Percentiles rank a stretch among this genome's conserved stretches.
phyloP scores from a whole-genome alignment of 768 basidiomycete genomes.

The Russula olivacea region DNA sequence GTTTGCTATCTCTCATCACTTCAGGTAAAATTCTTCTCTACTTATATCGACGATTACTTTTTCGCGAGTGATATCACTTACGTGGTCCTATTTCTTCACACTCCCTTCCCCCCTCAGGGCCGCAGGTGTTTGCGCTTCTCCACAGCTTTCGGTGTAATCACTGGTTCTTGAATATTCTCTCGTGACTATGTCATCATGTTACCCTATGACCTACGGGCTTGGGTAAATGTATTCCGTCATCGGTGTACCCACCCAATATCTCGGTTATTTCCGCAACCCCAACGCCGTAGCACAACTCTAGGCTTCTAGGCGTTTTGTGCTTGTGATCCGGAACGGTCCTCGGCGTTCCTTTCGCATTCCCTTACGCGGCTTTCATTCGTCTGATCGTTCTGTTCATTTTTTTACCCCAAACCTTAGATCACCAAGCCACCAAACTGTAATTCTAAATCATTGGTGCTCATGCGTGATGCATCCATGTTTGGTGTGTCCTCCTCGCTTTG shows the following conservation, averaged over 20 bases:
- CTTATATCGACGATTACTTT: not conserved
- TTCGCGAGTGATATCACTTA: not conserved
- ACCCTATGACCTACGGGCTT: not conserved
- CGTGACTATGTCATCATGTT: not conserved
- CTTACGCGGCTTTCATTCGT: slow-evolving; percentile 2
- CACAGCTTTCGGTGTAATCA: not conserved
- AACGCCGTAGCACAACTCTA: not conserved
- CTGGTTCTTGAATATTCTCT: not conserved
- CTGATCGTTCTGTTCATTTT: slow-evolving; percentile 12
- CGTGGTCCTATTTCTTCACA: not conserved
- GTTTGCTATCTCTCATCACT: not conserved
- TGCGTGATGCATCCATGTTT: not conserved
- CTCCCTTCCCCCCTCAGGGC: not conserved
- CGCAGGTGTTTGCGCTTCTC: not conserved
- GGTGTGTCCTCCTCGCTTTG: not conserved
- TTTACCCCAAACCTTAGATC: slow-evolving; percentile 23
- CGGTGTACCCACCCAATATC: not conserved
- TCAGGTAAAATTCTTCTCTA: not conserved
- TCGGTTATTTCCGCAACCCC: slow-evolving; percentile 8
- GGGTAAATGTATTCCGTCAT: not conserved
- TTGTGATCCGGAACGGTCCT: slow-evolving; percentile 3
- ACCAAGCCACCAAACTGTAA: slow-evolving; percentile 5
- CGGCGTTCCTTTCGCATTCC: slow-evolving; percentile 9
- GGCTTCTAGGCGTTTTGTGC: slow-evolving; percentile 3
- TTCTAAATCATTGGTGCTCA: slow-evolving; percentile 4